A percentile compares a stretch with the other conserved stretches of the same genome.
phyloP scores from a whole-genome alignment of 768 basidiomycete species.

The Suillus fuscotomentosus region DNA sequence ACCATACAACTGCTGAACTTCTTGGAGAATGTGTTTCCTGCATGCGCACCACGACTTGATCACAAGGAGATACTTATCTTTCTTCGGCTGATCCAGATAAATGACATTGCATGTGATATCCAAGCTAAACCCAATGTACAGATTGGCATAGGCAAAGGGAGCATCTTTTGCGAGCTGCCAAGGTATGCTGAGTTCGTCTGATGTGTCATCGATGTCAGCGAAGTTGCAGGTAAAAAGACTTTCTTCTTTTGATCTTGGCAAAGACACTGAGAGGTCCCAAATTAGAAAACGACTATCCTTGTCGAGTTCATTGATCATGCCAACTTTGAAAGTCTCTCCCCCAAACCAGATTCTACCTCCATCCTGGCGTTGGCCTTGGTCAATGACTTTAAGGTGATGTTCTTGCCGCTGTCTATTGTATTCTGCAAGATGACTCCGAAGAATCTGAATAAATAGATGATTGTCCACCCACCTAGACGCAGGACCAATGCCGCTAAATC shows the following conservation, averaged over 20 bases:
- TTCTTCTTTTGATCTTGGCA: conserved; percentile 20
- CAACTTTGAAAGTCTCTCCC: conserved; percentile 19
- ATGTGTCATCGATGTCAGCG: conserved; percentile 32
- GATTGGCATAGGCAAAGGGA: conserved; percentile 17
- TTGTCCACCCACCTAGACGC: no score
- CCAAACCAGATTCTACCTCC: conserved; percentile 26
- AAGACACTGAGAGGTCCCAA: conserved; percentile 20
- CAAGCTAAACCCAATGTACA: conserved; percentile 15
- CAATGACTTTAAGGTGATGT: no score
- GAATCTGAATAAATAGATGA: no score
- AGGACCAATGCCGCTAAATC: no score
- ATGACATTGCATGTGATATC: no score
- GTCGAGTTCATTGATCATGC: conserved; percentile 9
- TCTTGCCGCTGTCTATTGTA: no score
- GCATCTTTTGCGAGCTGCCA: conserved; percentile 21
- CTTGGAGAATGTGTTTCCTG: no score
- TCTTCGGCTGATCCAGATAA: no score
- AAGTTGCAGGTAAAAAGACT: conserved; percentile 18
- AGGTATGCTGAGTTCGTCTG: conserved; percentile 13
- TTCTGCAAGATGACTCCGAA: no score
- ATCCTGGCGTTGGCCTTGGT: not conserved
- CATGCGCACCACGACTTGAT: no score
- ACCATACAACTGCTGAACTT: no score
- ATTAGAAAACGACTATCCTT: conserved; percentile 21
- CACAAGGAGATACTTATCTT: no score